A percentile compares a stretch with the other conserved stretches of the same genome.
Evolutionary conservation across 805 yeast species (phyloP).

Genomic region (Spathaspora girioi): DNA sequence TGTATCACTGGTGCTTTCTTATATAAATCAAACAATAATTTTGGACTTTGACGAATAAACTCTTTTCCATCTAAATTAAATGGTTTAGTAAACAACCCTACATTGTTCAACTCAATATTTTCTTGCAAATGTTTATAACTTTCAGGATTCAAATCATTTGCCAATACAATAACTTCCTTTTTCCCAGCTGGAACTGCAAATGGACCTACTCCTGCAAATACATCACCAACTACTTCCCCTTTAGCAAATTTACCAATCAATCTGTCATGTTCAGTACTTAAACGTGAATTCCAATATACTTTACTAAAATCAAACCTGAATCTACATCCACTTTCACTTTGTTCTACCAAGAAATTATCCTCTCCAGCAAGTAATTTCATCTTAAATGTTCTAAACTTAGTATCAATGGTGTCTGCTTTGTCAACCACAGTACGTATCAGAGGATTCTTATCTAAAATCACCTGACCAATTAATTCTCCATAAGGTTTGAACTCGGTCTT

Average conservation of each 20-base stretch:
- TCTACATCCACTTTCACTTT: slow-evolving; percentile 79
- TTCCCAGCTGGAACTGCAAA: slow-evolving; percentile 95
- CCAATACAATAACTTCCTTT: slow-evolving; percentile 73
- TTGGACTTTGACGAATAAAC: slow-evolving; percentile 63
- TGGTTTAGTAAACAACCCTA: slow-evolving; percentile 53
- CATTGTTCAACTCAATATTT: slow-evolving; percentile 66
- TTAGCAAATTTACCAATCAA: slow-evolving; percentile 57
- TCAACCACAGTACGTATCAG: slow-evolving; percentile 86
- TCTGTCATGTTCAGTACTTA: slow-evolving; percentile 90
- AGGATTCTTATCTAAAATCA: slow-evolving; percentile 82
- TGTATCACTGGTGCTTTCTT: slow-evolving; percentile 27
- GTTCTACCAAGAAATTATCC: slow-evolving; percentile 72
- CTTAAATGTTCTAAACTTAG: slow-evolving; percentile 84
- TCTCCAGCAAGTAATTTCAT: slow-evolving; percentile 94
- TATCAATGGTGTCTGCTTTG: slow-evolving; percentile 81
- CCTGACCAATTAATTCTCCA: slow-evolving; percentile 80
- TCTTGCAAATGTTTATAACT: slow-evolving; percentile 66
- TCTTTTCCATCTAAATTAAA: slow-evolving; percentile 79
- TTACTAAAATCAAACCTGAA: slow-evolving; percentile 87
- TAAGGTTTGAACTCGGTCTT: slow-evolving; percentile 82
- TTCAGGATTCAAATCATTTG: slow-evolving; percentile 91
- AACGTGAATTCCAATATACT: slow-evolving; percentile 96
- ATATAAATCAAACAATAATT: slow-evolving; percentile 46
- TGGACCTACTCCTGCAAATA: slow-evolving; percentile 98
- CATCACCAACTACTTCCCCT: slow-evolving; percentile 85